Conservation (phyloP, 768 basidiomycete species). For the Amylocystis lapponica region DNA sequence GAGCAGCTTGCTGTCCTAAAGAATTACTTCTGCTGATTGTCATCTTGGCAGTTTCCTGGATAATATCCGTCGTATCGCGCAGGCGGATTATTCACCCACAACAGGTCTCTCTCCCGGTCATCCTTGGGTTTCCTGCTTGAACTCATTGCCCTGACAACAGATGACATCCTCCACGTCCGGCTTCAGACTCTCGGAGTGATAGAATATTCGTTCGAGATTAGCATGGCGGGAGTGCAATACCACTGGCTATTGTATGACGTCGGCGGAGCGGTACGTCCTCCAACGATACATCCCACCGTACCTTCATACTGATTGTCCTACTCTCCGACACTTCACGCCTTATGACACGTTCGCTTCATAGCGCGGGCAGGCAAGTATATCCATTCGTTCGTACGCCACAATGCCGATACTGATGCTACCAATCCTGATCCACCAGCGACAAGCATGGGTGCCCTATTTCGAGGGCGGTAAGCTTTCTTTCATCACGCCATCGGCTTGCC, state of each 20-base stretch:
- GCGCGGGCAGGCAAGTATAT: constrained; percentile 57
- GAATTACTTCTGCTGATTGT: not conserved
- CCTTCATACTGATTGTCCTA: too few relatives aligned
- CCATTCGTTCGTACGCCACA: too few relatives aligned
- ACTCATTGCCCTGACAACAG: constrained; percentile 34
- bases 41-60: constrained; percentile 53
- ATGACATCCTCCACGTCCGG: constrained; percentile 74
- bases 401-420: not conserved
- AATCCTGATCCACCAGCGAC: constrained; percentile 40
- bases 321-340: too few relatives aligned
- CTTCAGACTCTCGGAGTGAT: constrained; percentile 76
- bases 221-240: constrained; percentile 54
- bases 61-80: constrained; percentile 57
- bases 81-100: constrained; percentile 64
- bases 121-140: not conserved
- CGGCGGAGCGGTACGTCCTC: constrained; percentile 63
- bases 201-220: constrained; percentile 69
- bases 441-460: constrained; percentile 81
- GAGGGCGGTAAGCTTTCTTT: constrained; percentile 58
- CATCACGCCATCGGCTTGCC: too few relatives aligned
- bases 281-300: too few relatives aligned
- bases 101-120: constrained; percentile 30
- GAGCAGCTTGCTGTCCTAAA: constrained; percentile 27
- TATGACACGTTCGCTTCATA: too few relatives aligned
- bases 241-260: constrained; percentile 83